phyloP scores from a whole-genome alignment of 2,329 filamentous ascomycete species.

The Tolypocladium tundrense region DNA sequence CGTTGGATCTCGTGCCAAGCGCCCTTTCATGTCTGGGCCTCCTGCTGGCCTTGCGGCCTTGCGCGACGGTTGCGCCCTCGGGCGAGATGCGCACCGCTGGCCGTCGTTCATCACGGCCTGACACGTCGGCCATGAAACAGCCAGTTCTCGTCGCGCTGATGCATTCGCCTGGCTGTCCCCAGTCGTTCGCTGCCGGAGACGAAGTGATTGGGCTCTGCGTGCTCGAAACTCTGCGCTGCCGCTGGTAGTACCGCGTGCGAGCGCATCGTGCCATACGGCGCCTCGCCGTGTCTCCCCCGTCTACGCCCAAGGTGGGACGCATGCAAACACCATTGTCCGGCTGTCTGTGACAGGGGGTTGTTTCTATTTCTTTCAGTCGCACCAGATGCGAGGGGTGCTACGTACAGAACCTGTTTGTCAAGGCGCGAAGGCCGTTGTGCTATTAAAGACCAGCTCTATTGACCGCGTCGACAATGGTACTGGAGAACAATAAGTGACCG shows the following conservation, averaged over 20 bases:
- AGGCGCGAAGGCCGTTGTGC: neutral
- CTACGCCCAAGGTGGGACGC: neutral
- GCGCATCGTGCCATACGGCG: neutral
- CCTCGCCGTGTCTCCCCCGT: neutral
- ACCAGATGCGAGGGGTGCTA: neutral
- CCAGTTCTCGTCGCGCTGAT: neutral
- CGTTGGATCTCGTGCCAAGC: neutral
- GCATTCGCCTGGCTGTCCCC: neutral
- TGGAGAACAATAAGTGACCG: neutral
- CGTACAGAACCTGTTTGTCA: neutral
- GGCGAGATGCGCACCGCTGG: neutral
- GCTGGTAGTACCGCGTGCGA: neutral
- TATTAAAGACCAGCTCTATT: constrained; percentile 7
- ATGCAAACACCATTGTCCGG: neutral
- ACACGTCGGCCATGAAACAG: neutral
- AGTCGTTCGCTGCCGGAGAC: neutral
- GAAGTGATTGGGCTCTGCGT: neutral
- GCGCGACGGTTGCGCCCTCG: neutral
- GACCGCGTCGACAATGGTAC: constrained; percentile 10
- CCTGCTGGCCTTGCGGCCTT: neutral
- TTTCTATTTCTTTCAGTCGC: neutral
- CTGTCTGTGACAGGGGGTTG: neutral
- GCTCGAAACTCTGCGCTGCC: neutral
- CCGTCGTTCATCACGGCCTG: neutral
- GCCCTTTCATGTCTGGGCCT: neutral